Evolutionary conservation across 108 stramenopile species (phyloP).

Genomic region (Cyclotella distinguenda): DNA sequence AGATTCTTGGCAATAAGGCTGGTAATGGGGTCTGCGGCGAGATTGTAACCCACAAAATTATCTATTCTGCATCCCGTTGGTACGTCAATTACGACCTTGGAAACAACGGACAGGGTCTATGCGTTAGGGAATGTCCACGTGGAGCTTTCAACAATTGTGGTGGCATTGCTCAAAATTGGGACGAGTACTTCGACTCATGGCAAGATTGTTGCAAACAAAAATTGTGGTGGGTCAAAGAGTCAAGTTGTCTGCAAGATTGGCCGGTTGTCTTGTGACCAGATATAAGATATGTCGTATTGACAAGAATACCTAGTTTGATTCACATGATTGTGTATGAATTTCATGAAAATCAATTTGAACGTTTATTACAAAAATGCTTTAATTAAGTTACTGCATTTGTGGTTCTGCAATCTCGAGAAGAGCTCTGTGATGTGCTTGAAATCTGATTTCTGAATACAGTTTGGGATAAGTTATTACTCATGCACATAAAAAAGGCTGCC

Average conservation of each 20-base stretch:
- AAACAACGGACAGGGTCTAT: slow-evolving; percentile 43
- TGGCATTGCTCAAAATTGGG: slow-evolving; percentile 6
- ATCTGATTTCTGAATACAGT: too few species aligned
- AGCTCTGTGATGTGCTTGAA: too few species aligned
- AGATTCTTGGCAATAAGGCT: neutral
- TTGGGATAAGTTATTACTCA: too few species aligned
- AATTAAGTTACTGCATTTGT: too few species aligned
- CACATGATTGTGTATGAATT: too few species aligned
- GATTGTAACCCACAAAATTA: neutral
- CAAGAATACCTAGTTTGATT: too few species aligned
- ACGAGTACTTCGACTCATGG: neutral
- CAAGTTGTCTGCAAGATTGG: slow-evolving; percentile 5
- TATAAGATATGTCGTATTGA: neutral
- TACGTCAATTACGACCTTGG: slow-evolving; percentile 18
- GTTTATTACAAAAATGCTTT: too few species aligned
- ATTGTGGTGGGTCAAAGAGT: slow-evolving; percentile 41
- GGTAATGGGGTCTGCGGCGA: slow-evolving; percentile 3
- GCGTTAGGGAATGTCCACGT: slow-evolving; percentile 49
- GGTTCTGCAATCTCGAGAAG: too few species aligned
- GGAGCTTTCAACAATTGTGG: slow-evolving; percentile 11
- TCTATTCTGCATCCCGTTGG: slow-evolving; percentile 2
- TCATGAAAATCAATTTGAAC: too few species aligned
- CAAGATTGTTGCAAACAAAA: slow-evolving; percentile 20
- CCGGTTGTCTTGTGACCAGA: neutral
- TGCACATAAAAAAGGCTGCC: too few species aligned